Evolutionary conservation across 2,329 filamentous ascomycete genomes (phyloP).

Genomic region (Epichloe coenophiala): DNA sequence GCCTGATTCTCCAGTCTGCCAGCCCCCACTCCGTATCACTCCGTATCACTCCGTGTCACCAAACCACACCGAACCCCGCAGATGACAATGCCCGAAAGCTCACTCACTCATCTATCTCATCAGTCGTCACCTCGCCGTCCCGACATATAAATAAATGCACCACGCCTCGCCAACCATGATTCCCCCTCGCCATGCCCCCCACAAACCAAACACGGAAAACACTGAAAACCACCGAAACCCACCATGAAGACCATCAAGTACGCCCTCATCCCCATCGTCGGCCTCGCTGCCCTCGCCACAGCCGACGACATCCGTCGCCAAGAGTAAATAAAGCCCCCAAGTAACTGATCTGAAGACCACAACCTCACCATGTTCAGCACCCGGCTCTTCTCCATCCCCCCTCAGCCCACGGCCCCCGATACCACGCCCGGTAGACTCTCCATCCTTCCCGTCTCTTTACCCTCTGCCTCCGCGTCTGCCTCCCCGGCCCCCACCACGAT

Average conservation of each 20-base stretch:
- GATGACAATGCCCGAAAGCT: not conserved
- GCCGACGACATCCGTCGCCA: slow-evolving; percentile 2
- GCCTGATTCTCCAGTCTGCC: no score
- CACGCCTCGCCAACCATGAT: no score
- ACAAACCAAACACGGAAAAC: no score
- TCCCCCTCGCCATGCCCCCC: no score
- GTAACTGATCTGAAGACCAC: no score
- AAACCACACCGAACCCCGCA: not conserved
- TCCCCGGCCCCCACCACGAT: not conserved
- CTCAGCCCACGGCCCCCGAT: slow-evolving; percentile 1
- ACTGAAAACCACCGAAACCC: not conserved
- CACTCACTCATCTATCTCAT: not conserved
- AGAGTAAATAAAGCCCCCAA: not conserved
- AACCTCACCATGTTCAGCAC: not conserved
- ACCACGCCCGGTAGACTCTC: not conserved
- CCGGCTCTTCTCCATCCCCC: slow-evolving; percentile 5
- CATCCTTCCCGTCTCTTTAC: slow-evolving; percentile 2
- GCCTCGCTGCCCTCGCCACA: slow-evolving; percentile 4
- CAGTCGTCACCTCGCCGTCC: not conserved
- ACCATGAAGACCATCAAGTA: not conserved
- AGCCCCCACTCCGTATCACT: not conserved
- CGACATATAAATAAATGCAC: not conserved
- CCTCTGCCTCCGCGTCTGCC: not conserved
- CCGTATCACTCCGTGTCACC: not conserved
- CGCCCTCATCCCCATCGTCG: slow-evolving; percentile 1